Percentiles rank a stretch among this genome's conserved stretches.
Conservation (phyloP, 306 rosid species). For the Prunus dulcis region DNA sequence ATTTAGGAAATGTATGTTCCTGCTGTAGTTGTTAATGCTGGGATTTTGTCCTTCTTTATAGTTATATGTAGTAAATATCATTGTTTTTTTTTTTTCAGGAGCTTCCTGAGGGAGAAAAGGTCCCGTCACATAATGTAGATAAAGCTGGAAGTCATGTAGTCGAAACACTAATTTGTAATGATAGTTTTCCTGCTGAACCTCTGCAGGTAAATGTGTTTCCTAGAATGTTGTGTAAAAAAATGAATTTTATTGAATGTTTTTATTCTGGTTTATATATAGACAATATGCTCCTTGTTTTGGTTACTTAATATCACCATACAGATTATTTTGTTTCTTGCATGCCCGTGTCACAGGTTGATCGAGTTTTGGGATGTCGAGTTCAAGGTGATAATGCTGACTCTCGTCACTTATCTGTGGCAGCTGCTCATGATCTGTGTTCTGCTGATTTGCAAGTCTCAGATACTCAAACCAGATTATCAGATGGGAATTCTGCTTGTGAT, state of each 20-base stretch:
- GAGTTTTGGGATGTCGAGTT: slow-evolving; percentile 91
- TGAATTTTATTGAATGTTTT: slow-evolving; percentile 7
- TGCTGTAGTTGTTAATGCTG: neutral
- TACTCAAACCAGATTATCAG: slow-evolving; percentile 41
- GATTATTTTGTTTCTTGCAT: slow-evolving; percentile 19
- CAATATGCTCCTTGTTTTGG: slow-evolving; percentile 16
- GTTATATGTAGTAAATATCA: neutral
- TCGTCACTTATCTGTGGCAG: slow-evolving; percentile 43
- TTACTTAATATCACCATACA: slow-evolving; percentile 17
- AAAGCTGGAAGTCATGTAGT: slow-evolving; percentile 42
- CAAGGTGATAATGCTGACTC: slow-evolving; percentile 41
- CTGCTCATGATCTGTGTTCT: slow-evolving; percentile 43
- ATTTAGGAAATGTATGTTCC: neutral
- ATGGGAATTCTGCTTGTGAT: slow-evolving; percentile 53
- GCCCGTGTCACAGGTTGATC: slow-evolving; percentile 70
- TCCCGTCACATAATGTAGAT: slow-evolving; percentile 33
- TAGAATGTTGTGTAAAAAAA: neutral
- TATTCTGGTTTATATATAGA: slow-evolving; percentile 11
- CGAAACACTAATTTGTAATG: slow-evolving; percentile 35
- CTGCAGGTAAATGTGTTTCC: slow-evolving; percentile 60
- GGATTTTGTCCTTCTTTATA: neutral
- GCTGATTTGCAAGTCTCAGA: slow-evolving; percentile 47
- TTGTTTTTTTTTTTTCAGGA: slow-evolving; percentile 47
- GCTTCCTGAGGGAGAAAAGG: slow-evolving; percentile 45
- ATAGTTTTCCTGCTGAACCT: slow-evolving; percentile 40